Conservation (phyloP, 257 asterid genomes). For the Ballota nigra region DNA sequence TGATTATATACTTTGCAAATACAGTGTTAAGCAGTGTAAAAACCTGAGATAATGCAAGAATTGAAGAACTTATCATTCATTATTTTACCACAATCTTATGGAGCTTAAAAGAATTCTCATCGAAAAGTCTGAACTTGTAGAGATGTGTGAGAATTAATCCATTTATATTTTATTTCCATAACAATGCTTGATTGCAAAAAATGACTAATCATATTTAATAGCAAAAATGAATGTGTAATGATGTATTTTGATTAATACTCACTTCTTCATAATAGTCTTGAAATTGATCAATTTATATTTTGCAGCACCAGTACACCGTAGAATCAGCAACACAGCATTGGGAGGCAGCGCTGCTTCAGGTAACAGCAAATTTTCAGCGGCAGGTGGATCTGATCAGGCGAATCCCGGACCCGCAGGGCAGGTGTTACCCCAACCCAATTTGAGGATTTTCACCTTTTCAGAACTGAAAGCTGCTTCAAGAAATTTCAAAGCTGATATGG, state of each 20-base stretch:
- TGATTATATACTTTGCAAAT: neutral
- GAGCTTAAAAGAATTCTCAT: too few species aligned
- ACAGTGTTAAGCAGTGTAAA: neutral
- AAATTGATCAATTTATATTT: constrained; percentile 14
- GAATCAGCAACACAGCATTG: constrained; percentile 22
- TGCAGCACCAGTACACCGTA: constrained; percentile 44
- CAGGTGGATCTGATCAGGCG: neutral
- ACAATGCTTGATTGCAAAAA: neutral
- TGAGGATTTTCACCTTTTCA: constrained; percentile 33
- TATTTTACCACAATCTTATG: neutral
- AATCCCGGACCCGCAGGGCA: constrained; percentile 4
- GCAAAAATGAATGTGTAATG: too few species aligned
- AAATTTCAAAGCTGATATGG: constrained; percentile 28
- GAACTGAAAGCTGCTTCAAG: constrained; percentile 41
- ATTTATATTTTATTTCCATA: too few species aligned
- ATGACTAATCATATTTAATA: neutral
- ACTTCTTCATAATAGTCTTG: neutral
- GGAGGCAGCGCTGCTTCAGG: constrained; percentile 2
- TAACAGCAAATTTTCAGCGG: neutral
- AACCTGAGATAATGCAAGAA: neutral
- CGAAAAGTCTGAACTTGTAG: too few species aligned
- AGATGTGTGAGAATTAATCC: too few species aligned
- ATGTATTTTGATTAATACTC: neutral
- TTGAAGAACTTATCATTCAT: neutral
- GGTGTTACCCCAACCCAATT: constrained; percentile 9